Evolutionary conservation across 768 basidiomycete genomes (phyloP).

Genomic region (Nevesoporus exiguus): DNA sequence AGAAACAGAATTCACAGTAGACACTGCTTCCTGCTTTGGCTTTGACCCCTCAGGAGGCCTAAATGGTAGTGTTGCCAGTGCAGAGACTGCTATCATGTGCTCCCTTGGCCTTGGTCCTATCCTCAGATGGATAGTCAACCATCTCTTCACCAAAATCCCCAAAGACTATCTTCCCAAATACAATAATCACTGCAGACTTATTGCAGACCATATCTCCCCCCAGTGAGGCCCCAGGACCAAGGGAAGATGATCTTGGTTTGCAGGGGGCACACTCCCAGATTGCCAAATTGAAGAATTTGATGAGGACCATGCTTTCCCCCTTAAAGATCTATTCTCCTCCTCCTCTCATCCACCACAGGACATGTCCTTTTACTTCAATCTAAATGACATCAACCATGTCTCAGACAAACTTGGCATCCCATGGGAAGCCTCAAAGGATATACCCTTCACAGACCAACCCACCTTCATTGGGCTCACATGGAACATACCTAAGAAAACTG

Average conservation of each 20-base stretch:
- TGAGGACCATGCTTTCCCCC: background rate
- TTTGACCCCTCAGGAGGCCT: slow-evolving; percentile 18
- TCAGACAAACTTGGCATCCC: background rate
- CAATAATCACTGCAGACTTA: too few species aligned
- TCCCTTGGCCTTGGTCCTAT: slow-evolving; percentile 23
- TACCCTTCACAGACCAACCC: background rate
- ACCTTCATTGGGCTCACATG: background rate
- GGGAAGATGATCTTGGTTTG: too few species aligned
- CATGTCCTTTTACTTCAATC: background rate
- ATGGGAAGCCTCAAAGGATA: background rate
- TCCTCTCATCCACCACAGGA: too few species aligned
- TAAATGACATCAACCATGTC: background rate
- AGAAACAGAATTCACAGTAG: slow-evolving; percentile 1
- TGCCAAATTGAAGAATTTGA: background rate
- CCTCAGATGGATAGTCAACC: slow-evolving; percentile 29
- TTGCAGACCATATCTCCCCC: too few species aligned
- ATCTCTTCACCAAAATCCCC: slow-evolving; percentile 21
- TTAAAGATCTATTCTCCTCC: too few species aligned
- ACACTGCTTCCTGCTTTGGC: slow-evolving; percentile 29
- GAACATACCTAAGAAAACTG: background rate
- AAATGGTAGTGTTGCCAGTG: slow-evolving; percentile 28
- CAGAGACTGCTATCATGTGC: slow-evolving; percentile 15
- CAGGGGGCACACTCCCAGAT: background rate
- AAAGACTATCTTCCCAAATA: too few species aligned
- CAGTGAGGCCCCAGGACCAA: too few species aligned